Base-by-base conservation (phyloP, 2,329 filamentous ascomycete species). In the Colletotrichum nymphaeae region DNA sequence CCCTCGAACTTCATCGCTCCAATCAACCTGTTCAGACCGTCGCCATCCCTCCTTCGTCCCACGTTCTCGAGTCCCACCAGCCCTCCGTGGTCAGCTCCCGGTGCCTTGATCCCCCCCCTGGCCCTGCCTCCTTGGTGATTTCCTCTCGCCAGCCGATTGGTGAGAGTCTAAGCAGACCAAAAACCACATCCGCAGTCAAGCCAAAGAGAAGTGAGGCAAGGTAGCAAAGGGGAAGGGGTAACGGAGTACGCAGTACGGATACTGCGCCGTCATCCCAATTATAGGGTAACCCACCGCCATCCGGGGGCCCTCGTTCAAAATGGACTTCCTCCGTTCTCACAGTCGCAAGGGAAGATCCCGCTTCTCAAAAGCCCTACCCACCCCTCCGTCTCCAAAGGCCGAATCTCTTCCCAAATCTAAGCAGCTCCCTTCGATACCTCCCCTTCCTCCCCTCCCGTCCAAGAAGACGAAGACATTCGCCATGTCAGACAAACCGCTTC, bases 351-450 rank as follows among this genome's bases (percentile, higher is more conserved):
- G 87, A 77, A 82, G 84, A 67, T 90, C 88, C 76, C 88, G 88
- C 79, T 89, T 88, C 81, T 90, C 88, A 78, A 91, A 91, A 81
- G 88, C 88, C 42, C 82, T 91, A 75, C 89, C 88, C 42, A 82
- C 84, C 68, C 86, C 87, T 78, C 87, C 88, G 66, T 49, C 66
- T 60, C 37, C 63, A 52, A 58, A 68, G 46, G 30, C 7, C 53
- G 57, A 64, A 59, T 35, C 72, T 32, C 28, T 60, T 68, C 71
- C 69, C 55, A 60, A 62, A 7, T 52, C 60, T 28, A 76, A 76
- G 62, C 68, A 72, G 53, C 71, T 78, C 14, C 73, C 76, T 22
- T 65, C 76, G 49, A 59, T 70, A 30, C 76, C 75, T 28, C 70
- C 74, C 52, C 66, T 71, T 16, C 69, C 74, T 24, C 73, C 67